Conservation (phyloP, 2,329 filamentous ascomycete species). For the Xylogone sp. region DNA sequence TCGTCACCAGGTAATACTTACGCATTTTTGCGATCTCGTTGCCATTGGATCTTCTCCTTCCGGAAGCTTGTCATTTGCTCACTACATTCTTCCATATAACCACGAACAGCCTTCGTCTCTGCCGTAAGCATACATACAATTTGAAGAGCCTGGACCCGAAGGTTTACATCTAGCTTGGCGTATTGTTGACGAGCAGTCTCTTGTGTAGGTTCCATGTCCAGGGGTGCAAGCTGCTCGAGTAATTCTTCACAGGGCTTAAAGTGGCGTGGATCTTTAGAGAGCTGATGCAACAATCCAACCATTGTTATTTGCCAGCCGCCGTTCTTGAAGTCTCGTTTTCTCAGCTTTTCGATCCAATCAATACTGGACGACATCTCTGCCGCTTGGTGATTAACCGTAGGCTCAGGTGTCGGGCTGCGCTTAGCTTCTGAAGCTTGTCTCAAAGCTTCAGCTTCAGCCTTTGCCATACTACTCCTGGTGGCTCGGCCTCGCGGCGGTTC, state of each 20-base stretch:
- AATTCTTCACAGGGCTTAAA: constrained; percentile 74
- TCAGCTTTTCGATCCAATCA: constrained; percentile 81
- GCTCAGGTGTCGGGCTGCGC: constrained; percentile 34
- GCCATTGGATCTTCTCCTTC: constrained; percentile 92
- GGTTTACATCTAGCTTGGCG: constrained; percentile 73
- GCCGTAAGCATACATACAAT: constrained; percentile 82
- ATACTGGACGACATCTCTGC: constrained; percentile 70
- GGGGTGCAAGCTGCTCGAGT: constrained; percentile 74
- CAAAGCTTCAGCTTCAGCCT: constrained; percentile 69
- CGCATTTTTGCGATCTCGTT: constrained; percentile 69
- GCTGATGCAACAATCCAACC: constrained; percentile 78
- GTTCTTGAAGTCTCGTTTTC: constrained; percentile 77
- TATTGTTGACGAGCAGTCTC: constrained; percentile 74
- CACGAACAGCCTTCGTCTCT: constrained; percentile 80
- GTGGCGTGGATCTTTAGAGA: constrained; percentile 71
- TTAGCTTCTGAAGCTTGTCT: constrained; percentile 50
- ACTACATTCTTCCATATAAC: constrained; percentile 87
- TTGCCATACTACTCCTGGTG: constrained; percentile 81
- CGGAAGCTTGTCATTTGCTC: constrained; percentile 92
- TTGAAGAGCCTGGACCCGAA: constrained; percentile 75
- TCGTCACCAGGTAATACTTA: constrained; percentile 35
- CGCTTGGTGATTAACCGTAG: constrained; percentile 59
- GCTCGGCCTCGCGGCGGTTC: constrained; percentile 66
- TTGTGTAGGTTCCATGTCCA: constrained; percentile 68
- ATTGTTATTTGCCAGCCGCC: constrained; percentile 92